Percentiles rank a stretch among this genome's conserved stretches.
Evolutionary conservation across 305 asterid species (phyloP).

Genomic region (Rubia tinctorum): DNA sequence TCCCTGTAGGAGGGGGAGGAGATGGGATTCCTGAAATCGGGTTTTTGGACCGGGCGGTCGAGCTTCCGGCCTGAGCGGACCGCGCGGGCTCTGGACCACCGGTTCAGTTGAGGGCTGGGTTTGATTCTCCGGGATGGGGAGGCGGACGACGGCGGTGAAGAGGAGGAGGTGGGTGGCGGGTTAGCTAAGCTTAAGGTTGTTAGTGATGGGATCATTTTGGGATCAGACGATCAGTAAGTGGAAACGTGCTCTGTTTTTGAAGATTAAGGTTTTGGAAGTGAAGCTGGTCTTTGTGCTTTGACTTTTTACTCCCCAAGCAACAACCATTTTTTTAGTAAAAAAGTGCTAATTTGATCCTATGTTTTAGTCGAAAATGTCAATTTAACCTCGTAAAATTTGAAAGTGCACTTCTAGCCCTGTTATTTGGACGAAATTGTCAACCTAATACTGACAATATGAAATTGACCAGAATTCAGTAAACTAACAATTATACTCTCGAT

Average conservation of each 20-base stretch:
- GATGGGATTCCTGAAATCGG: background rate
- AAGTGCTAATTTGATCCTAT: too few relatives aligned
- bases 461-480: too few relatives aligned
- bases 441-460: too few relatives aligned
- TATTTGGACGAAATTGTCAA: too few relatives aligned
- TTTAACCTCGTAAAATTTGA: too few relatives aligned
- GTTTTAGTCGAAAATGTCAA: too few relatives aligned
- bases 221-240: background rate
- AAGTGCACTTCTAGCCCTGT: too few relatives aligned
- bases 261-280: background rate
- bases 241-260: background rate
- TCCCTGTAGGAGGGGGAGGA: slow-evolving; percentile 3
- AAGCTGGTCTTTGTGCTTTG: background rate
- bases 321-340: too few relatives aligned
- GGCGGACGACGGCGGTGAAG: slow-evolving; percentile 1
- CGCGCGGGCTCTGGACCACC: slow-evolving; percentile 94
- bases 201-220: slow-evolving; percentile 15
- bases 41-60: slow-evolving; percentile 39
- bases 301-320: background rate
- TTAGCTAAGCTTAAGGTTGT: slow-evolving; percentile 10
- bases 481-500: too few relatives aligned
- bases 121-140: slow-evolving; percentile 36
- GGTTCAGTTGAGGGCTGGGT: slow-evolving; percentile 76
- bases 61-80: slow-evolving; percentile 76
- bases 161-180: slow-evolving; percentile 3